phyloP scores from a whole-genome alignment of 164 flowering plant genomes.

The Nelumbo lutea region DNA sequence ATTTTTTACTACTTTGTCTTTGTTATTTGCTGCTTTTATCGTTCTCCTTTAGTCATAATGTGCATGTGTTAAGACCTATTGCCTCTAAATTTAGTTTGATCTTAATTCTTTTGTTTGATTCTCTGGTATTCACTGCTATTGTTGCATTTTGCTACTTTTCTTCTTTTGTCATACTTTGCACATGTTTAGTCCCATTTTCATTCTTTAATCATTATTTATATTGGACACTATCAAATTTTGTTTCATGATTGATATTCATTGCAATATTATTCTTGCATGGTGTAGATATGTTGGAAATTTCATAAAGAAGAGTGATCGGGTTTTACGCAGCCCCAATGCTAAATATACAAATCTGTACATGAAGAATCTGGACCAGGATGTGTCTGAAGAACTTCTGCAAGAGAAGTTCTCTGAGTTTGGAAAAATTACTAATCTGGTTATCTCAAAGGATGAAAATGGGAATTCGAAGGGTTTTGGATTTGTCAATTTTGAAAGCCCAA shows the following conservation, averaged over 20 bases:
- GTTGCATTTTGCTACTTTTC: too few species aligned
- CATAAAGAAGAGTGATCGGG: conserved; percentile 60
- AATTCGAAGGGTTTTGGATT: conserved; percentile 88
- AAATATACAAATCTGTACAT: conserved; percentile 73
- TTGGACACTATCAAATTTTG: not conserved
- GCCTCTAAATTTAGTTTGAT: too few species aligned
- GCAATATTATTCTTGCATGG: not conserved
- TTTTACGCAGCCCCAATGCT: conserved; percentile 38
- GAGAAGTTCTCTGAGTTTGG: conserved; percentile 76
- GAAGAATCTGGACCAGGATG: conserved; percentile 66
- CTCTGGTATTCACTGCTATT: too few species aligned
- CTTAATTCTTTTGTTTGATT: too few species aligned
- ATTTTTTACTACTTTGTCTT: too few species aligned
- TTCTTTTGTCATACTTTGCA: too few species aligned
- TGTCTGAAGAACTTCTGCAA: conserved; percentile 51
- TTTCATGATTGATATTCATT: not conserved
- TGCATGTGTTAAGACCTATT: too few species aligned
- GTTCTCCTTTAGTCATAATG: too few species aligned
- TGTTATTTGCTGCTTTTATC: too few species aligned
- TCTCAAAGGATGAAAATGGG: conserved; percentile 61
- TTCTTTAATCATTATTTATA: not conserved
- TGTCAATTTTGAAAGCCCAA: conserved; percentile 71
- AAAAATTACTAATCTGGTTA: conserved; percentile 45
- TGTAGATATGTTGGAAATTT: conserved; percentile 68
- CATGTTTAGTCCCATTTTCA: too few species aligned